phyloP scores from a whole-genome alignment of 2,329 filamentous ascomycete genomes.

The Exophiala mesophila region DNA sequence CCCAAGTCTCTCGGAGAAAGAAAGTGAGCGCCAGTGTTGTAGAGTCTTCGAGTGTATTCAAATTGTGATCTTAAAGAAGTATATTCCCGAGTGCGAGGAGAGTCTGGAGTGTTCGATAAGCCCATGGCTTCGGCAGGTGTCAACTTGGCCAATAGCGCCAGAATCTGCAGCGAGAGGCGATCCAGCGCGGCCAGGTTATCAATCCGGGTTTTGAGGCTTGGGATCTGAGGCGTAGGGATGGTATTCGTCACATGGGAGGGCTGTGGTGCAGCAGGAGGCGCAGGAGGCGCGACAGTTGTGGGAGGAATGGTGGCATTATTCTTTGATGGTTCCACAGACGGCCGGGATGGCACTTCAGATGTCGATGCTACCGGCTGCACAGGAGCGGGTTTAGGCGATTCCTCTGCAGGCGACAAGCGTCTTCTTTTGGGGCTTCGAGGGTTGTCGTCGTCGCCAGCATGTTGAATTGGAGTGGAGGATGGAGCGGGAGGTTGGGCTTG shows the following conservation, averaged over 20 bases:
- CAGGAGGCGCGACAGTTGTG: background rate
- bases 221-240: conserved; percentile 5
- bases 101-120: conserved; percentile 52
- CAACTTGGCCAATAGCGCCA: conserved; percentile 14
- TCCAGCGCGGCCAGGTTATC: conserved; percentile 59
- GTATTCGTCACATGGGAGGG: conserved; percentile 2
- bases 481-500: too few species aligned
- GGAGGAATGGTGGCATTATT: background rate
- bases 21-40: conserved; percentile 53
- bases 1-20: conserved; percentile 50
- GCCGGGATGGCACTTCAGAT: background rate
- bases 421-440: conserved; percentile 23
- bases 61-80: conserved; percentile 57
- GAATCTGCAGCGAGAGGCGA: conserved; percentile 46
- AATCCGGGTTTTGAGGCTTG: conserved; percentile 41
- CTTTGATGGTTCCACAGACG: background rate
- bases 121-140: conserved; percentile 44
- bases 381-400: background rate
- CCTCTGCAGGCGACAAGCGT: conserved; percentile 33
- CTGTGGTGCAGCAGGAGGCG: background rate
- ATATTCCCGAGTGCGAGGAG: conserved; percentile 58
- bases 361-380: background rate
- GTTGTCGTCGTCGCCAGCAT: conserved; percentile 10
- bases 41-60: conserved; percentile 59
- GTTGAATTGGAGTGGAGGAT: too few species aligned